Percentiles rank a stretch among this genome's conserved stretches.
Conservation (phyloP, 2,329 filamentous ascomycete genomes). For the Dissoconium aciculare region DNA sequence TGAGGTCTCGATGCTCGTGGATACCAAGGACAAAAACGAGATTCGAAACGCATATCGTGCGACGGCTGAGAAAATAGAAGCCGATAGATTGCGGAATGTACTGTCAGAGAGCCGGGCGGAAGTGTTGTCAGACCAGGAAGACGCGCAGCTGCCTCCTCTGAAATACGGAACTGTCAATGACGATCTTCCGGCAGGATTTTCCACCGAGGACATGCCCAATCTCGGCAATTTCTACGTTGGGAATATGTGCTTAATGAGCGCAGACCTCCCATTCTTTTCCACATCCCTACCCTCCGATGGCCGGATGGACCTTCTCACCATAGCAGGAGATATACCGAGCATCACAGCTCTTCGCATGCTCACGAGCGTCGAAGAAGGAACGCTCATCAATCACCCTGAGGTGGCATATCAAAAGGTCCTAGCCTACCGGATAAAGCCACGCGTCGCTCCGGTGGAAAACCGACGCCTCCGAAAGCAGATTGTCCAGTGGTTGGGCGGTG, state of each 20-base stretch:
- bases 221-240: constrained; percentile 88
- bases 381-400: constrained; percentile 64
- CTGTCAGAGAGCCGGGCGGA: constrained; percentile 8
- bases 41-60: constrained; percentile 58
- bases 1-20: constrained; percentile 73
- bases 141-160: constrained; percentile 45
- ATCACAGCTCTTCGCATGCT: constrained; percentile 54
- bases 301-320: constrained; percentile 66
- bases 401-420: constrained; percentile 72
- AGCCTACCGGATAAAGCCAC: constrained; percentile 72
- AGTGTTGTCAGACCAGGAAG: constrained; percentile 8
- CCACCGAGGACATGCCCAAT: constrained; percentile 55
- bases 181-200: constrained; percentile 62
- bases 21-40: constrained; percentile 56
- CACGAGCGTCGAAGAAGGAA: constrained; percentile 53
- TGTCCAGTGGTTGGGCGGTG: constrained; percentile 16
- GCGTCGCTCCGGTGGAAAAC: constrained; percentile 8
- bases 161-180: constrained; percentile 69
- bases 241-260: constrained; percentile 87
- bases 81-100: constrained; percentile 15
- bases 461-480: constrained; percentile 13
- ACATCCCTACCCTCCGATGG: constrained; percentile 72
- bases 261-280: constrained; percentile 76
- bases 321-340: constrained; percentile 60
- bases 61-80: constrained; percentile 16